Evolutionary conservation across 2,329 filamentous ascomycete genomes (phyloP).

Genomic region (Sclerotinia subarctica): DNA sequence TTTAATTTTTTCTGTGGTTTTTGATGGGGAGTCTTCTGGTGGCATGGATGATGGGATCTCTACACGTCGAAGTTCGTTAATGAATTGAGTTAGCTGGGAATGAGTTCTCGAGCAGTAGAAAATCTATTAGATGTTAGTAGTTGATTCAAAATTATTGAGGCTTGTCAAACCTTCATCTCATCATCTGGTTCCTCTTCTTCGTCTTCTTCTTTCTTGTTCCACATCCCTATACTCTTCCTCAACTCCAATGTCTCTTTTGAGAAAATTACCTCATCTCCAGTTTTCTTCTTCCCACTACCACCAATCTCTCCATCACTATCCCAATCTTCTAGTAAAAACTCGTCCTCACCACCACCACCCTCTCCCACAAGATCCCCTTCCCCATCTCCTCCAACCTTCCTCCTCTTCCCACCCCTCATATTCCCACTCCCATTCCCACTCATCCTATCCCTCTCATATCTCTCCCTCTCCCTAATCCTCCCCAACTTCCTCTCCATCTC

Average conservation of each 20-base stretch:
- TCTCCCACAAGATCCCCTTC: conserved; percentile 29
- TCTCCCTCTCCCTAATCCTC: conserved; percentile 56
- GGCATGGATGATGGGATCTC: conserved; percentile 58
- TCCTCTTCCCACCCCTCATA: conserved; percentile 47
- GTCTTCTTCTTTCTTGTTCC: conserved; percentile 38
- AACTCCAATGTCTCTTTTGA: conserved; percentile 61
- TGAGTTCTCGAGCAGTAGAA: conserved; percentile 73
- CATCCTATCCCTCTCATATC: conserved; percentile 48
- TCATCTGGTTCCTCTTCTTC: conserved; percentile 52
- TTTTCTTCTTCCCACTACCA: conserved; percentile 29
- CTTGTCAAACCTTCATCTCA: conserved; percentile 49
- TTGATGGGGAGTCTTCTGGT: conserved; percentile 39
- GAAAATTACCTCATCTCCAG: conserved; percentile 44
- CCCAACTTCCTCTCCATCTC: conserved; percentile 59
- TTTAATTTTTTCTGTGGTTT: background rate
- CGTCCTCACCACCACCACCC: conserved; percentile 45
- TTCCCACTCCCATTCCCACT: conserved; percentile 44
- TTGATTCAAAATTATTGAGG: background rate
- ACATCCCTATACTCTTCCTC: conserved; percentile 53
- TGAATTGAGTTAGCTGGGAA: conserved; percentile 69
- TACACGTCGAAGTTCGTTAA: conserved; percentile 62
- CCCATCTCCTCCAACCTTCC: conserved; percentile 33
- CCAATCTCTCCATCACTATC: conserved; percentile 56
- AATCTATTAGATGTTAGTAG: conserved; percentile 42
- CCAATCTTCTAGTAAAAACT: conserved; percentile 66